phyloP scores from a whole-genome alignment of 305 asterid species.

The Solanum aculeatissimum region DNA sequence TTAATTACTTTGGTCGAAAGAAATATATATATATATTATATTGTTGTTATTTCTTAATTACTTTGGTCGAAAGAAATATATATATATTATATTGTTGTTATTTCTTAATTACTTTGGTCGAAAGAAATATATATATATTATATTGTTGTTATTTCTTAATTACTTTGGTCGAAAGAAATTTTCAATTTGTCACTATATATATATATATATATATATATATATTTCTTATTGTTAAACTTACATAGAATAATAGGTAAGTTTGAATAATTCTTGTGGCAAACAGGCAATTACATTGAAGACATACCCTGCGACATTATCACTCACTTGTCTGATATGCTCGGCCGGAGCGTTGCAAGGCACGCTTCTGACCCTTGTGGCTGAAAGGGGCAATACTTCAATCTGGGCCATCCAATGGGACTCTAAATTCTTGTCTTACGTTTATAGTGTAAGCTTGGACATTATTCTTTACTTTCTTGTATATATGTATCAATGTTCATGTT shows the following conservation, averaged over 20 bases:
- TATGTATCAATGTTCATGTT: neutral
- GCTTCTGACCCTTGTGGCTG: conserved; percentile 30
- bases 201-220: too few relatives aligned
- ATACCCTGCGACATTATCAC: conserved; percentile 58
- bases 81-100: neutral
- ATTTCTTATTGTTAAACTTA: too few relatives aligned
- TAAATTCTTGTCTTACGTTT: conserved; percentile 39
- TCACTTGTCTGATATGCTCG: conserved; percentile 47
- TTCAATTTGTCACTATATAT: too few relatives aligned
- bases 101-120: too few relatives aligned
- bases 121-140: neutral
- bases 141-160: neutral
- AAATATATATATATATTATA: too few relatives aligned
- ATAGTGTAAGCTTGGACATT: conserved; percentile 33
- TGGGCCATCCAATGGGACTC: conserved; percentile 51
- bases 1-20: too few relatives aligned
- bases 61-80: too few relatives aligned
- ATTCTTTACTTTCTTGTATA: neutral
- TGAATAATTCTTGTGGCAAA: neutral
- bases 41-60: too few relatives aligned
- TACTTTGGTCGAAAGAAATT: too few relatives aligned
- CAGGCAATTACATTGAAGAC: conserved; percentile 54
- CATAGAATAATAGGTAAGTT: too few relatives aligned
- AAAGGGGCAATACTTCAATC: conserved; percentile 29
- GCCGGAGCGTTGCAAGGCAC: conserved; percentile 45